A percentile compares a stretch with the other conserved stretches of the same genome.
phyloP scores from a whole-genome alignment of 805 yeast genomes.

The Suhomyces faveliae region DNA sequence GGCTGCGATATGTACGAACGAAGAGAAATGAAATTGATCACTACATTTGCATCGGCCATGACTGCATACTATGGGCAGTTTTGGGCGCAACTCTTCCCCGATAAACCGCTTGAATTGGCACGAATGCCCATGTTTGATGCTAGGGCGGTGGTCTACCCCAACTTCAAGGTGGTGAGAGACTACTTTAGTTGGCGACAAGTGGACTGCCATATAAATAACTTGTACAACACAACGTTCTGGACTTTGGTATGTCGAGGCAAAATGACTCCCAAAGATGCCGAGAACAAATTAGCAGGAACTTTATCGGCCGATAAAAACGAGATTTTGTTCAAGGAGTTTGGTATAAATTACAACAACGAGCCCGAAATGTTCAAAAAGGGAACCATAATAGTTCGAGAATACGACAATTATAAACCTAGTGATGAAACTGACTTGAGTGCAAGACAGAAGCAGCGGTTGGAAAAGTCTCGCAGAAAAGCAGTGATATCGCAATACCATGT shows the following conservation, averaged over 20 bases:
- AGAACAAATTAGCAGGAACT: constrained; percentile 72
- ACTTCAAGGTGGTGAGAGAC: constrained; percentile 58
- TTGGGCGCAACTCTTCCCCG: constrained; percentile 65
- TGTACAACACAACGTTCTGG: constrained; percentile 95
- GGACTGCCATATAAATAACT: constrained; percentile 92
- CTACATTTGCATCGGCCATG: constrained; percentile 79
- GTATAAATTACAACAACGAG: constrained; percentile 87
- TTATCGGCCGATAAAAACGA: constrained; percentile 85
- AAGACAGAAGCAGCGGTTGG: constrained; percentile 51
- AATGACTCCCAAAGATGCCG: constrained; percentile 76
- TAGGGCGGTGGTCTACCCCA: constrained; percentile 84
- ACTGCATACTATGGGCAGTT: constrained; percentile 69
- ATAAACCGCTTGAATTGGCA: constrained; percentile 43
- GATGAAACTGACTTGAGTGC: constrained; percentile 20
- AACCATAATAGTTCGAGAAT: constrained; percentile 56
- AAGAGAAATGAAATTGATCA: constrained; percentile 74
- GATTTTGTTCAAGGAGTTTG: constrained; percentile 71
- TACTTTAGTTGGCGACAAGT: constrained; percentile 94
- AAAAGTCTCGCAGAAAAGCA: constrained; percentile 50
- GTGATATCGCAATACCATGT: constrained; percentile 46
- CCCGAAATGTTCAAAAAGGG: constrained; percentile 89
- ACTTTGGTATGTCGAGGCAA: constrained; percentile 68
- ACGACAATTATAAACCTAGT: constrained; percentile 17
- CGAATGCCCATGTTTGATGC: constrained; percentile 88
- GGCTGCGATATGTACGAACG: constrained; percentile 74